phyloP scores from a whole-genome alignment of 2,329 filamentous ascomycete genomes.

The Colletotrichum somersetense region DNA sequence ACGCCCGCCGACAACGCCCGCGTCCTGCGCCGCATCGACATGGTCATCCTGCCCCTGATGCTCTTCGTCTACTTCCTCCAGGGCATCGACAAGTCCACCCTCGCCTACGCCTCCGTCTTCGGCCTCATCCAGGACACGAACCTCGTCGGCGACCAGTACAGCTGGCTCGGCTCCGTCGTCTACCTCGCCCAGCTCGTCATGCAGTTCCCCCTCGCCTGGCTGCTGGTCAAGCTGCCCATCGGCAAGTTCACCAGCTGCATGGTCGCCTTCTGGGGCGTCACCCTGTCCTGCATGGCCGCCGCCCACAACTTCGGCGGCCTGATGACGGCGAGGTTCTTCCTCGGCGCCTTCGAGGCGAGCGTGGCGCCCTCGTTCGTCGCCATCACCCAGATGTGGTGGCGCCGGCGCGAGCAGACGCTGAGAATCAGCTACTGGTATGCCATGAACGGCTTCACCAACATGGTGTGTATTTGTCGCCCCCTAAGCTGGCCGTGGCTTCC shows the following conservation, averaged over 20 bases:
- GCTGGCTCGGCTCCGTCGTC: constrained; percentile 72
- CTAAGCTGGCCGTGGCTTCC: too few species aligned
- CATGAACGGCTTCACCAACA: constrained; percentile 48
- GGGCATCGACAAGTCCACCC: constrained; percentile 46
- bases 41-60: constrained; percentile 59
- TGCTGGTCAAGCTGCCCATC: constrained; percentile 66
- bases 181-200: constrained; percentile 71
- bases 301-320: constrained; percentile 62
- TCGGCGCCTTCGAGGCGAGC: constrained; percentile 62
- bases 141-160: constrained; percentile 68
- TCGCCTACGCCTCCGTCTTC: constrained; percentile 70
- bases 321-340: constrained; percentile 58
- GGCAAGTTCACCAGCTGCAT: constrained; percentile 66
- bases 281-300: constrained; percentile 63
- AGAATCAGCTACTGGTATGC: constrained; percentile 50
- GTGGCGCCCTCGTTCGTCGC: constrained; percentile 63
- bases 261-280: constrained; percentile 66
- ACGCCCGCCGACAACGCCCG: constrained; percentile 52
- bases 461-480: constrained; percentile 1
- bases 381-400: constrained; percentile 59
- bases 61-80: constrained; percentile 74
- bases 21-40: constrained; percentile 55
- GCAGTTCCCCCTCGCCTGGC: constrained; percentile 66
- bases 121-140: constrained; percentile 70
- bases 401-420: constrained; percentile 51